Conservation (phyloP, 305 asterid species). For the Fraxinus angustifolia region DNA sequence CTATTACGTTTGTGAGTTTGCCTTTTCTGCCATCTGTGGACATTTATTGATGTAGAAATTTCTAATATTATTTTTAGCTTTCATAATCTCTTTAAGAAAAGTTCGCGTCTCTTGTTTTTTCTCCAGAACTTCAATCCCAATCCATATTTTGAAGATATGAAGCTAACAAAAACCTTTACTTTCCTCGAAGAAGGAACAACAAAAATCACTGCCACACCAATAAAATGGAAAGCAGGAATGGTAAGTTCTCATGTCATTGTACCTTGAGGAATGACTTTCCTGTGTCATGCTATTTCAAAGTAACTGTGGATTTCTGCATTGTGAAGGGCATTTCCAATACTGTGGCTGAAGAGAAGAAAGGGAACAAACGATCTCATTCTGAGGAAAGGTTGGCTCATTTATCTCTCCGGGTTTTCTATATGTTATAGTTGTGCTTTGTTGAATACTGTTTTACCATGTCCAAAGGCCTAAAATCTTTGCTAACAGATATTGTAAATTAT, state of each 20-base stretch:
- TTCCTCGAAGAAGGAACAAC: conserved; percentile 83
- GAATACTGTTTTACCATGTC: background rate
- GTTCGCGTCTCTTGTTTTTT: conserved; percentile 4
- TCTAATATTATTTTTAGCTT: background rate
- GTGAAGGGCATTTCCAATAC: conserved; percentile 78
- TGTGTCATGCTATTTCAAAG: conserved; percentile 12
- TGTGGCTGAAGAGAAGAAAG: conserved; percentile 66
- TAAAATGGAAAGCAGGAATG: conserved; percentile 90
- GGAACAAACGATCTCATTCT: conserved; percentile 66
- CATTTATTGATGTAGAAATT: background rate
- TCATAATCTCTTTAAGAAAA: background rate
- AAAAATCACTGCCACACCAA: conserved; percentile 68
- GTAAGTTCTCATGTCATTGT: conserved; percentile 36
- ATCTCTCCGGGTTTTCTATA: background rate
- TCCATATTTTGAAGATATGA: conserved; percentile 73
- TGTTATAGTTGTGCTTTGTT: background rate
- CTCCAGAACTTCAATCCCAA: conserved; percentile 69
- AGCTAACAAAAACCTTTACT: conserved; percentile 73
- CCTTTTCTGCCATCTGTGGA: background rate
- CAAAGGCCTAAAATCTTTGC: background rate
- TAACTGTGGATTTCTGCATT: conserved; percentile 22
- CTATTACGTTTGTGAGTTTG: conserved; percentile 73
- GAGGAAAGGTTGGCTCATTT: conserved; percentile 67
- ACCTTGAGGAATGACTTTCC: background rate
- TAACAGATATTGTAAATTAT: background rate